Evolutionary conservation across 2,329 filamentous ascomycete genomes (phyloP), one percentile per base, ranked within the genome.

Genomic region (Cadophora sp.): DNA sequence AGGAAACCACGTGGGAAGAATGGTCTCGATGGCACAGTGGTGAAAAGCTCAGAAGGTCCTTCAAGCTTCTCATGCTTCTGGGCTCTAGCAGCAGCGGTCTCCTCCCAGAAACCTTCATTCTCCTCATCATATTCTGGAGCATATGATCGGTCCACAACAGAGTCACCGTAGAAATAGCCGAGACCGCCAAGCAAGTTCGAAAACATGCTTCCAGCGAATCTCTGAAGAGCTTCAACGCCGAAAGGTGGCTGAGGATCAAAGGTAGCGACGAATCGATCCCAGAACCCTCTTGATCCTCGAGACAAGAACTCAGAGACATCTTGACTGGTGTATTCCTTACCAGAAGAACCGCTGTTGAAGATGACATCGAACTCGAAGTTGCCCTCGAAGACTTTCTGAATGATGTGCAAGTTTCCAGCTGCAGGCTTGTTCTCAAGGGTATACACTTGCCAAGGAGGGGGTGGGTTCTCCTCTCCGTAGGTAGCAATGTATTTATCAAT

Each of bases 1-100:
- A 98, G 85, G 79, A 99, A 99, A 0, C 96, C 96, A 69, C 96
- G 87, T 1, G 96, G 96, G 81, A 99, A 99, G 83, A 99, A 99
- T 0, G 96, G 92, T 4, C 96, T 86, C 9, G 95, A 98, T 0
- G 96, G 96, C 66, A 98, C 91, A 75, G 90, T 93, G 7, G 94
- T 97, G 78, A 94, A 98, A 2, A 99, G 87, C 79, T 97, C 93
- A 65, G 91, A 92, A 1, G 95, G 93, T 0, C 93, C 93, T 76
- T 97, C 94, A 0, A 91, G 80, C 68, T 88, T 84, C 72, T 94
- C 89, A 71, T 88, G 81, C 65, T 88, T 89, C 68, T 89, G 88
- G 27, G 83, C 86, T 67, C 93, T 87, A 4, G 94, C 95, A 76
- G 91, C 90, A 1, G 91, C 94, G 22, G 96, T 89, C 73, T 97